Percentiles rank a stretch among this genome's conserved stretches.
phyloP scores from a whole-genome alignment of 306 rosid species.

The Delonix regia region DNA sequence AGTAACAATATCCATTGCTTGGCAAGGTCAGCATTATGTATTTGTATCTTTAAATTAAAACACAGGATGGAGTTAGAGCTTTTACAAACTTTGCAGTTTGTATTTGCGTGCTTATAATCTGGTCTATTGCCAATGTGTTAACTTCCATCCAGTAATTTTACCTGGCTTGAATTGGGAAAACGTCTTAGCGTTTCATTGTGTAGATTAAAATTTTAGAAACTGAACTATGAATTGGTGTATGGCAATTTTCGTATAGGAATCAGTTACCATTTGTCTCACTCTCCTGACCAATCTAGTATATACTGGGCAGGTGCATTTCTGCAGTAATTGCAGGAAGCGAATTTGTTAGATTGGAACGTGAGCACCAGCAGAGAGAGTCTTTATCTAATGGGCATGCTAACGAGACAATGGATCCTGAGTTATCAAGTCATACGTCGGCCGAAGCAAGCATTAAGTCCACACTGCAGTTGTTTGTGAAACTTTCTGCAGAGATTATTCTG shows the following conservation, averaged over 20 bases:
- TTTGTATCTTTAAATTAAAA: conserved; percentile 15
- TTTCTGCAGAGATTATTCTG: conserved; percentile 76
- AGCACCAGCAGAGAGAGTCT: conserved; percentile 68
- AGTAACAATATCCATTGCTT: conserved; percentile 91
- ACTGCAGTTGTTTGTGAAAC: conserved; percentile 85
- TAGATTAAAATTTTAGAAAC: conserved; percentile 17
- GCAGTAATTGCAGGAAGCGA: conserved; percentile 96
- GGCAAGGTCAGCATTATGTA: conserved; percentile 72
- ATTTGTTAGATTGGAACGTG: conserved; percentile 88
- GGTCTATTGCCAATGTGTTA: conserved; percentile 31
- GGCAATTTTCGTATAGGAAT: not conserved
- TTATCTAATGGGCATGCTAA: conserved; percentile 69
- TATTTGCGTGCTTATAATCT: conserved; percentile 30
- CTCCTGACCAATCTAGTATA: conserved; percentile 32
- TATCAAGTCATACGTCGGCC: conserved; percentile 63
- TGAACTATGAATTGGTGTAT: conserved; percentile 5
- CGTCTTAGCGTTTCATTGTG: conserved; percentile 27
- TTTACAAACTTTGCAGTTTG: conserved; percentile 23
- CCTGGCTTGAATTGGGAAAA: conserved; percentile 11
- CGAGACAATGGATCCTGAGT: conserved; percentile 65
- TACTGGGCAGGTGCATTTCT: conserved; percentile 78
- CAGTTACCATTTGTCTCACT: conserved; percentile 15
- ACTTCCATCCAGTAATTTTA: conserved; percentile 24
- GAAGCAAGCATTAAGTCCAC: conserved; percentile 89
- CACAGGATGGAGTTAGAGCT: conserved; percentile 7